Base-by-base conservation (phyloP, 495 filamentous ascomycete species). In the Daldinia bambusicola region DNA sequence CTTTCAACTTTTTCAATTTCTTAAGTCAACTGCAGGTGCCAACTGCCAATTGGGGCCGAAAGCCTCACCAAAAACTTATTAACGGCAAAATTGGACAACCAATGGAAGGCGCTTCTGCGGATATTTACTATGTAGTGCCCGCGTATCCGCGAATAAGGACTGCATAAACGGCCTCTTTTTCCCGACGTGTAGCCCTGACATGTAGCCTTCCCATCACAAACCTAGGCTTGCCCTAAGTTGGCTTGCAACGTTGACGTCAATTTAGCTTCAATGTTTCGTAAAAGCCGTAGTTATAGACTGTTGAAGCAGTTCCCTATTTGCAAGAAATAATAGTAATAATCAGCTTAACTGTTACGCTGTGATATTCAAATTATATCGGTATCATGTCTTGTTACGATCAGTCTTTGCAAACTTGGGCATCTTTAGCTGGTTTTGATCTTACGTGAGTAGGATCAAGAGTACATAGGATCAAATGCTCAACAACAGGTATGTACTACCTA, bases 231-330 rank as follows among this genome's bases (percentile, higher is more conserved):
- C 26, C 56, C 65, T 20, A 61, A 26, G 48, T 34, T 37, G 8
- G 26, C 12, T 22, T 62, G 51, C 52, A 62, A 53, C 38, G 30
- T 64, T 72, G 59, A 67, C 69, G 63, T 67, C 63, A 72, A 60
- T 58, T 43, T 45, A 55, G 51, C 51, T 63, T 62, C 57, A 45
- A 26, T 26, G 34, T 57, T 18, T 38, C 16, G 31, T 32, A 45
- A 18, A 45, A 22, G n/a, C n/a, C 18, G 10, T 48, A 48, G 16
- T n/a, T n/a, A n/a, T n/a, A n/a, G n/a, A n/a, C n/a, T 48, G 12
- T 48, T 1, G 16, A 48, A 22, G 7, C 18, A 22, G 13, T 32
- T 32, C 13, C n/a, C 14, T 63, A 30, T 36, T 18, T 14, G n/a
- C 52, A 13, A 10, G 16, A 0, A 2, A 22, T 26, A 26, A 26